Percentiles rank a stretch among this genome's conserved stretches.
phyloP scores from a whole-genome alignment of 345 rosid species.

The Pelargonium nanum region DNA sequence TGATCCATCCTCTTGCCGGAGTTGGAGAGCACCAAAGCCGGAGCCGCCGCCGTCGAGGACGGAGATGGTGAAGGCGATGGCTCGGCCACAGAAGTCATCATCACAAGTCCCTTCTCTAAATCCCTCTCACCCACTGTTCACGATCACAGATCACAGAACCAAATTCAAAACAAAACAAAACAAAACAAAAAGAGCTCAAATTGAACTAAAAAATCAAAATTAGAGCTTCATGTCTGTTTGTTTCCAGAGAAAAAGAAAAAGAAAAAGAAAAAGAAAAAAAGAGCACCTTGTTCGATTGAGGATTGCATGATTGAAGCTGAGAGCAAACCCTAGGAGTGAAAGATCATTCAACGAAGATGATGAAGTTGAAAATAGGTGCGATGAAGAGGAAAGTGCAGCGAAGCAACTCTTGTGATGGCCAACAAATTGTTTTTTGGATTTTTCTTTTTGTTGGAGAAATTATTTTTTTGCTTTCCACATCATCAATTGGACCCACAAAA shows the following conservation, averaged over 20 bases:
- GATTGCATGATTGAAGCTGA: not conserved
- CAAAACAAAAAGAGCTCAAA: not conserved
- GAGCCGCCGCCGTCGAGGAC: constrained; percentile 60
- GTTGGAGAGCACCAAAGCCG: constrained; percentile 67
- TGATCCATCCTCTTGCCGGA: constrained; percentile 90
- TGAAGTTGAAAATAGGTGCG: not conserved
- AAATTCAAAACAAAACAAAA: not conserved
- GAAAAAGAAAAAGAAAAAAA: not conserved
- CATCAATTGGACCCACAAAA: not conserved
- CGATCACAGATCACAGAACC: constrained; percentile 5
- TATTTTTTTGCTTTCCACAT: not conserved
- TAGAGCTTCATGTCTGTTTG: not conserved
- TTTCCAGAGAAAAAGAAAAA: not conserved
- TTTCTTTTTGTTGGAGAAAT: not conserved
- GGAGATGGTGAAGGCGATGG: constrained; percentile 72
- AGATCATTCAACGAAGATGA: not conserved
- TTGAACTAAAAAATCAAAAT: not conserved
- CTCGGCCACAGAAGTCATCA: constrained; percentile 26
- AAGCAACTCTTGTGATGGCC: not conserved
- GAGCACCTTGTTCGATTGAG: not conserved
- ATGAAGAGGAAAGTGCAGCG: constrained; percentile 1
- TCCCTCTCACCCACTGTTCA: constrained; percentile 49
- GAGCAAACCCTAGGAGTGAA: not conserved
- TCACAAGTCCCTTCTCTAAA: constrained; percentile 49
- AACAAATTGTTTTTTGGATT: not conserved